Evolutionary conservation across 257 asterid species (phyloP).

Genomic region (Nicotiana otophora): DNA sequence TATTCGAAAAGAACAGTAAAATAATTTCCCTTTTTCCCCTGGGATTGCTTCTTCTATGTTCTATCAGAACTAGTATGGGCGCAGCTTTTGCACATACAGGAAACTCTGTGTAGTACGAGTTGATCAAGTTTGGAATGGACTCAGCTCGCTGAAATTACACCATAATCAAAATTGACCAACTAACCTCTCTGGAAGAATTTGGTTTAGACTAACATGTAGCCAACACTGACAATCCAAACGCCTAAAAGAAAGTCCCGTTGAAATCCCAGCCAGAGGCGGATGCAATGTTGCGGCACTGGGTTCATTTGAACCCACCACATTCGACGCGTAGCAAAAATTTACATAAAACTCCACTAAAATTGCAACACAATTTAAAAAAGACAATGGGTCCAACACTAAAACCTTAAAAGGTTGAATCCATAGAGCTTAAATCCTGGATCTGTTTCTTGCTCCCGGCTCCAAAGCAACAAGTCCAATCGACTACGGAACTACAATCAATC

Average conservation of each 20-base stretch:
- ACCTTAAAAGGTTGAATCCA: too few relatives aligned
- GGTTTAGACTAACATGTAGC: background rate
- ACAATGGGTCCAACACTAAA: too few relatives aligned
- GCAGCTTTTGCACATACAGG: background rate
- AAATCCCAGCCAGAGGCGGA: too few relatives aligned
- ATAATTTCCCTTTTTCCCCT: background rate
- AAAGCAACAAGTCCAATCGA: background rate
- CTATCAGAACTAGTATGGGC: background rate
- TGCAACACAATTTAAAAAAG: too few relatives aligned
- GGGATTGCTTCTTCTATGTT: background rate
- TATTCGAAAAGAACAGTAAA: background rate
- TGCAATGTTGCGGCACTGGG: too few relatives aligned
- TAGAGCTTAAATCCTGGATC: too few relatives aligned
- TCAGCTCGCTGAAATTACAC: background rate
- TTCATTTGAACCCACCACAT: too few relatives aligned
- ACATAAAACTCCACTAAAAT: too few relatives aligned
- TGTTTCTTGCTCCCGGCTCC: background rate
- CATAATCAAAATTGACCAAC: background rate
- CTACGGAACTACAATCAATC: background rate
- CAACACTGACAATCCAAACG: background rate
- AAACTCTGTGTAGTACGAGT: background rate
- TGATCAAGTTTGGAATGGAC: background rate
- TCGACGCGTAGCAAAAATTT: too few relatives aligned
- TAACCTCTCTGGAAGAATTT: background rate
- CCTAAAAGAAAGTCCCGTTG: background rate